A percentile compares a stretch with the other conserved stretches of the same genome.
Evolutionary conservation across 495 filamentous ascomycete species (phyloP).

Genomic region (Penicillium crystallinum): DNA sequence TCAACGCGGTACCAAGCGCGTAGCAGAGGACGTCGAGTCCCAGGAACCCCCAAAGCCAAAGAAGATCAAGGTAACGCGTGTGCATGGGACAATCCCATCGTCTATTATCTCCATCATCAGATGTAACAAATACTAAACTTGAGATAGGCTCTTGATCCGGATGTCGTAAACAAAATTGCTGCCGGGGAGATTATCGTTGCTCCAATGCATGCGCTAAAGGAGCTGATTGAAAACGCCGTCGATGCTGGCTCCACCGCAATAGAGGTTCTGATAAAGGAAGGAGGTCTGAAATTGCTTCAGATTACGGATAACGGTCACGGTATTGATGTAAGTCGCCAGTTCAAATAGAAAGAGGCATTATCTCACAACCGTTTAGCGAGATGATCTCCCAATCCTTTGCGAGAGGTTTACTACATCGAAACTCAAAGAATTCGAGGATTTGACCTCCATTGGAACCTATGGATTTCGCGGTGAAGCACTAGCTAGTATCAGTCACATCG

Average conservation of each 20-base stretch:
- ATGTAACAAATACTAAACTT: not conserved
- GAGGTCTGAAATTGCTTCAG: slow-evolving; percentile 93
- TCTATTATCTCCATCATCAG: not conserved
- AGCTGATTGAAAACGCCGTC: slow-evolving; percentile 95
- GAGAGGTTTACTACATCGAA: slow-evolving; percentile 98
- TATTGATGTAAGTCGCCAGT: slow-evolving; percentile 64
- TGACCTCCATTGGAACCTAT: slow-evolving; percentile 87
- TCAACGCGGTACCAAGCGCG: slow-evolving; percentile 59
- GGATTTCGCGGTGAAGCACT: slow-evolving; percentile 96
- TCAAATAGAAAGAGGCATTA: not conserved
- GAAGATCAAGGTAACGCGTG: slow-evolving; percentile 54
- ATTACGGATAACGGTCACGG: slow-evolving; percentile 98
- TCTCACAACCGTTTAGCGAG: slow-evolving; percentile 51
- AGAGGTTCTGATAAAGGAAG: slow-evolving; percentile 91
- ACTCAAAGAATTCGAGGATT: slow-evolving; percentile 89
- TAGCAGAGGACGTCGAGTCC: slow-evolving; percentile 45
- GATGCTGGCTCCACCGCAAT: slow-evolving; percentile 91
- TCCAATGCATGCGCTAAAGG: slow-evolving; percentile 94
- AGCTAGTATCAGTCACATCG: slow-evolving; percentile 98
- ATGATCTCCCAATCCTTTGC: slow-evolving; percentile 90
- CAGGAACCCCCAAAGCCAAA: slow-evolving; percentile 46
- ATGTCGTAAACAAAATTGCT: slow-evolving; percentile 98
- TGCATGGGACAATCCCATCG: not conserved
- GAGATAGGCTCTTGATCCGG: slow-evolving; percentile 74
- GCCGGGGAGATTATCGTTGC: slow-evolving; percentile 99